Evolutionary conservation across 306 rosid species (phyloP).

Genomic region (Hippophae tibetana): DNA sequence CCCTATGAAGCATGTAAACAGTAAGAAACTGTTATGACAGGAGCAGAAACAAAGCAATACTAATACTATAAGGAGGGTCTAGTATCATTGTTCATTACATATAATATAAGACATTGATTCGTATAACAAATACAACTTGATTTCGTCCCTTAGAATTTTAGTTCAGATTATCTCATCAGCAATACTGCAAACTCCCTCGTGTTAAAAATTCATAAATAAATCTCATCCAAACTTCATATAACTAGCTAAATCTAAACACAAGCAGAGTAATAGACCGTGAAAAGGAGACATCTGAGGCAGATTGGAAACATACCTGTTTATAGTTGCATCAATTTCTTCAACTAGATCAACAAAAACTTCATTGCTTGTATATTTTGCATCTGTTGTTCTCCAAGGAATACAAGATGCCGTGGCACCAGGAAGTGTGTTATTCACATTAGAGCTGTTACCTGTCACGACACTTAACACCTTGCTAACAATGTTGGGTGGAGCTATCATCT

Average conservation of each 20-base stretch:
- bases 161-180: constrained; percentile 11
- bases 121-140: not conserved
- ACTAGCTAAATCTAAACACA: not conserved
- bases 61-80: not conserved
- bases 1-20: constrained; percentile 41
- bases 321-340: constrained; percentile 81
- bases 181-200: constrained; percentile 1
- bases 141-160: constrained; percentile 12
- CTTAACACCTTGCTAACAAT: constrained; percentile 84
- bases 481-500: constrained; percentile 92
- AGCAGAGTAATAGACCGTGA: not conserved
- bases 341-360: constrained; percentile 85
- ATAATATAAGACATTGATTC: not conserved
- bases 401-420: constrained; percentile 72
- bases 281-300: not conserved
- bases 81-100: not conserved
- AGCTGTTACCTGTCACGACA: constrained; percentile 83
- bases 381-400: constrained; percentile 80
- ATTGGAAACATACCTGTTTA: constrained; percentile 45
- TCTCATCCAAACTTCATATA: not conserved
- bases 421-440: constrained; percentile 81
- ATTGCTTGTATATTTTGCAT: constrained; percentile 62
- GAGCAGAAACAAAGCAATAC: no score
- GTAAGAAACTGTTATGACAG: not conserved
- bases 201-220: not conserved